Evolutionary conservation across 1,284 basidiomycete species (phyloP), one percentile per base, ranked within the genome.

Genomic region (Abortiporus biennis): DNA sequence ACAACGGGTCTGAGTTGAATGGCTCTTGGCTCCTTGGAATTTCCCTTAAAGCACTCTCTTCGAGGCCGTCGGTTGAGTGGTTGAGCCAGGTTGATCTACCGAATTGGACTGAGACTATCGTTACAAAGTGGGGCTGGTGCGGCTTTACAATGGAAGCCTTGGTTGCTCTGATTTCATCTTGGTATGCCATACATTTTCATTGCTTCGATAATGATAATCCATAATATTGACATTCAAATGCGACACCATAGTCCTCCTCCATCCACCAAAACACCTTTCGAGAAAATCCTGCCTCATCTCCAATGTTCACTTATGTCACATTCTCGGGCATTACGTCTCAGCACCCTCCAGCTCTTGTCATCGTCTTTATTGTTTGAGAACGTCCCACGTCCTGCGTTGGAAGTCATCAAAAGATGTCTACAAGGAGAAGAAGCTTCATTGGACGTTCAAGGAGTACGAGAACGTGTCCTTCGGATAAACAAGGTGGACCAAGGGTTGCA

Each of bases 381-480:
- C n/a, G n/a, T n/a, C n/a, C n/a, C n/a, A n/a, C n/a, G n/a, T 1
- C 68, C 65, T 20, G 69, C 78, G 16, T 68, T 74, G 20, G 78
- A 82, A 23, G 68, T 84, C 1, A 59, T 88, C 43, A 72, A 76
- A 46, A 71, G 75, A 16, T 85, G 84, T 55, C 56, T 88, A 4
- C 74, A 80, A 39, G 81, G 83, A 1, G 91, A 94, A 56, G 74
- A 85, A 44, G 76, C 86, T 0, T 65, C 83, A 1, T 63, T 92
- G 34, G 82, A 88, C 38, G 69, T 88, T 1, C 79, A 84, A 47
- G 86, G 90, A 24, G 83, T 85, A 0, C 74, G 92, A 19, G 92
- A 96, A 53, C 78, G 91, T 27, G 78, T 88, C 1, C 63, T 92
- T 48, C 69, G 80, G 22, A 87, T 93, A 12, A 73, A 72, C 5